Percentiles rank a stretch among this genome's conserved stretches.
Conservation (phyloP, 257 asterid species). For the Solanum virginianum region DNA sequence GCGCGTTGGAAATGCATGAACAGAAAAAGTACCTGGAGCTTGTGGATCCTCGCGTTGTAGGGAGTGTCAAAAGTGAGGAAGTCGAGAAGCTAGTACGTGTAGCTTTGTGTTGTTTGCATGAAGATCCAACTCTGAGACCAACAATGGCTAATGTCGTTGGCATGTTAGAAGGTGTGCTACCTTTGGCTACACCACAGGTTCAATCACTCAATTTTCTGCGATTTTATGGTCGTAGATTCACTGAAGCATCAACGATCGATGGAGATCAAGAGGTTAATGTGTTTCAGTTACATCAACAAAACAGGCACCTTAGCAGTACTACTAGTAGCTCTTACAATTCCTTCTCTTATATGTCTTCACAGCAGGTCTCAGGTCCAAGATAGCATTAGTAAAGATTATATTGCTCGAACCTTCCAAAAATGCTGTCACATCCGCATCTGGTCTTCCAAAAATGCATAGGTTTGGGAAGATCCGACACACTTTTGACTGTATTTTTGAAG, state of each 20-base stretch:
- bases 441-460: neutral
- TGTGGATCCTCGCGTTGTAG: constrained; percentile 43
- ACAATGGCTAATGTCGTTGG: constrained; percentile 52
- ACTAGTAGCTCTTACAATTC: constrained; percentile 28
- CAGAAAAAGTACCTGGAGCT: constrained; percentile 49
- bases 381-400: constrained; percentile 2
- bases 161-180: constrained; percentile 49
- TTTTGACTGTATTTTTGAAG: neutral
- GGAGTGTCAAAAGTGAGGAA: constrained; percentile 31
- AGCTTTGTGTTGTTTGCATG: constrained; percentile 66
- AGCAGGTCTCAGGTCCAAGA: constrained; percentile 74
- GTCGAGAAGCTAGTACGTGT: constrained; percentile 51
- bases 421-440: neutral
- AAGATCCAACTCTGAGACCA: constrained; percentile 66
- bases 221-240: constrained; percentile 57
- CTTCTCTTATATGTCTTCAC: constrained; percentile 51
- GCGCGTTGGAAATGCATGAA: constrained; percentile 63
- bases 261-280: constrained; percentile 18
- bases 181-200: constrained; percentile 26
- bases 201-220: constrained; percentile 52
- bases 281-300: constrained; percentile 9
- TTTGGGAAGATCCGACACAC: neutral
- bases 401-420: neutral
- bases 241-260: constrained; percentile 30
- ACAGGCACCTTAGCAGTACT: constrained; percentile 1